Evolutionary conservation across 371 early-diverging fungal genomes (phyloP), one percentile per base, ranked within the genome.

Genomic region (Ordospora pajunii): DNA sequence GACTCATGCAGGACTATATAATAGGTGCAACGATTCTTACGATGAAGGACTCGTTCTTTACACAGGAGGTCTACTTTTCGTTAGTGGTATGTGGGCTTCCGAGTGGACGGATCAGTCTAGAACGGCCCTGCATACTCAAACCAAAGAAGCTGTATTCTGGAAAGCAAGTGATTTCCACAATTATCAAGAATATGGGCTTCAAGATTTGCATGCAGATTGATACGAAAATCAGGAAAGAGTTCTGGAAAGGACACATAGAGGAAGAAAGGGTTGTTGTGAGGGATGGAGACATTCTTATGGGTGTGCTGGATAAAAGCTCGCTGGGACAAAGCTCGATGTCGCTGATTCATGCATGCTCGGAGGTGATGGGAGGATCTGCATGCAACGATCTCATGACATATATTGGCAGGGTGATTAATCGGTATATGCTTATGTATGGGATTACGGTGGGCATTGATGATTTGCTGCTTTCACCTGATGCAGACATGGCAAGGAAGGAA

Each of bases 381-480:
- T 93, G 95, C 14, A 96, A 95, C 43, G 89, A 89, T 80, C 86
- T 97, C 51, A 88, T 99, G 48, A 92, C 93, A 76, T 91, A 91
- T 43, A 86, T 99, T 54, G 90, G 95, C 32, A 90, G 95, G 68
- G 85, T 97, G 42, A 93, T 97, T 80, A 93, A 95, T 51, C 87
- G 88, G 51, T 95, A 91, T 85, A 85, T 93, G n/a, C 93, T 93
- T 83, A 78, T 75, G 12, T 87, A 87, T 68, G 97, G 95, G 17
- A 95, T 95, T 85, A 90, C 93, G 44, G 93, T 97, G 85, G 89
- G 98, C 75, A 95, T 97, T 92, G 96, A 97, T 81, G 99, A 99
- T 89, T 88, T 99, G 87, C 83, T 88, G 22, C 85, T 99, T 12
- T 46, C 58, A 43, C 12, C 22, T 51, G 50, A 45, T 12, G 81